Base-by-base conservation (phyloP, 2,329 filamentous ascomycete species). In the Westerdykella ornata region DNA sequence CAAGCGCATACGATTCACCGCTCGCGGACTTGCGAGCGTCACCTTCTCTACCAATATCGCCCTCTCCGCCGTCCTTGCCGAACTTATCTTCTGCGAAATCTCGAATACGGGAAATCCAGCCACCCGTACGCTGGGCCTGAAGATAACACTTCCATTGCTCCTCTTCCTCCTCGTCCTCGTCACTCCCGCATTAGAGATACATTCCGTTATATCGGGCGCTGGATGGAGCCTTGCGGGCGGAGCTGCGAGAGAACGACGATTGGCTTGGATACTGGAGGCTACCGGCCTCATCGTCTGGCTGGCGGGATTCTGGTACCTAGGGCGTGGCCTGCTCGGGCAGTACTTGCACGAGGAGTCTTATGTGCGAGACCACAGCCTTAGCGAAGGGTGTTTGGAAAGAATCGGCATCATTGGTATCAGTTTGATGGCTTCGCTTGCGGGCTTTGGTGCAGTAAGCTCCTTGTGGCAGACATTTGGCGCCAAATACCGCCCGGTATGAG, bases 341-440 rank as follows among this genome's bases (percentile, higher is more conserved):
- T 75, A 75, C 56, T 63, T 73, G 39, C 72, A 75, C 45, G 62
- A 70, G 47, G 59, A 68, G 47, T 58, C 67, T 41, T 63, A 66
- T 38, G 53, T 71, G 42, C 61, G 67, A 35, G 53, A 67, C 11
- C 67, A 72, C 42, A 68, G 65, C 17, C 69, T 80, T 39, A 74
- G 71, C 35, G 74, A 79, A 53, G 75, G 74, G 22, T 78, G 76
- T 53, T 59, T 80, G 35, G 75, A 78, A 50, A 64, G 88, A 34
- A 81, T 94, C 18, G 88, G 87, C 11, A 82, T 94, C 31, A 87
- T 94, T 47, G 88, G 88, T 3, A 88, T 92, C 42, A 82, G 84
- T 36, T 68, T 92, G 39, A 94, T 94, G 86, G 88, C 87, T 13
- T 75, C 89, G 12, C 71, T 94, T n/a, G 87, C 87, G 5, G 88